Base-by-base conservation (phyloP, 768 basidiomycete genomes). In the Tylopilus sp. region DNA sequence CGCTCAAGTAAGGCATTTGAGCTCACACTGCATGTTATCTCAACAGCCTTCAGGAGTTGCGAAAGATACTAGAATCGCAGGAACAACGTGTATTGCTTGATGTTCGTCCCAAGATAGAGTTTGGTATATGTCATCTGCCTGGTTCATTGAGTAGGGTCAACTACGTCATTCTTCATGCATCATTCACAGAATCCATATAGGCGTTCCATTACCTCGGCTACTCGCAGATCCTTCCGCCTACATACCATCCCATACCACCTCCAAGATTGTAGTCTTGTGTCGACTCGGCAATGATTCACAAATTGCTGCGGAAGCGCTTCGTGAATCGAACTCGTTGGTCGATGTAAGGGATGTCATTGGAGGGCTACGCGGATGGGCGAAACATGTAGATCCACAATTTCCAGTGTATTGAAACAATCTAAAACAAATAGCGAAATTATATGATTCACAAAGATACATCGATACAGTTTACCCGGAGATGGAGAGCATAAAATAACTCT, bases 231-330 rank as follows among this genome's bases (percentile, higher is more conserved):
- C 92, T 1, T 56, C 66, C n/a, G 59, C 69, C 2, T 68, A 75
- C 48, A 45, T 83, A n/a, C 62, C 72, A 7, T 34, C 57, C 4
- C 57, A 63, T 36, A 44, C 53, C 25, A 48, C 55, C 19, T 65
- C 58, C 11, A 67, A 74, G 10, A 43, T 65, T 17, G 84, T 84
- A 54, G 72, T 97, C 17, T 70, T 97, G 25, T 98, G 95, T 70
- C 80, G 92, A 28, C 75, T 92, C 21, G 95, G 96, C 6, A 98
- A 98, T 63, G 96, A 98, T 68, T 96, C 92, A 1, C 90, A 92
- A 67, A 79, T 91, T 19, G 96, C 94, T 28, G 93, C 84, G 1
- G 76, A 83, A 31, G 73, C 71, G 9, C 61, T 64, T 44, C 61
- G 55, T 21, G 67, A 63, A 42, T n/a, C 57, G 9, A 54, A 53